Base-by-base conservation (phyloP, 495 filamentous ascomycete genomes). In the Penicillium tannophilum region DNA sequence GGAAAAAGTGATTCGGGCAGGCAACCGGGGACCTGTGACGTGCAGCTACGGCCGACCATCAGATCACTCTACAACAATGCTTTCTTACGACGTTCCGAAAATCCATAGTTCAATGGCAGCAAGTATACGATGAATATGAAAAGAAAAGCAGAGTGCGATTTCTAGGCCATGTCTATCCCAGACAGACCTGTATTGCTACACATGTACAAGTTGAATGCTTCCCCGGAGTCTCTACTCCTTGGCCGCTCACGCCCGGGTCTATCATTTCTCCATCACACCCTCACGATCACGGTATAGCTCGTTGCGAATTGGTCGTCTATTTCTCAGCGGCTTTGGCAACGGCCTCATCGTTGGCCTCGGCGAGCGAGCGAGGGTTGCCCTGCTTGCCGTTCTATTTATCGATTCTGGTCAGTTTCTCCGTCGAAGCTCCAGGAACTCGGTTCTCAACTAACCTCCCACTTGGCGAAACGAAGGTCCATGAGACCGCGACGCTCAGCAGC, bases 381-480 rank as follows among this genome's bases (percentile, higher is more conserved):
- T 96, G 92, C 85, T 97, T 98, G 81, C 94, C 95, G 80, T 90
- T 89, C 94, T 98, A 72, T 56, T 56, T 63, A 48, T 52, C 57
- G 54, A 14, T 59, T 49, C 16, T 57, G 41, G 59, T 72, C 60
- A 74, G 73, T 62, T 52, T 28, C 17, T 54, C 26, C 26, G 8
- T 50, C 56, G 7, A 35, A 24, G n/a, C 31, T 39, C 33, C 12
- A 36, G 44, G 16, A 24, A 47, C 16, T 33, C 60, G 12, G 41
- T 52, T 59, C 55, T 65, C 52, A 52, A 66, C 63, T 61, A 72
- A 99, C 94, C 85, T 90, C 82, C 94, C 94, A 99, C 84, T 95
- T 96, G 56, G 93, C 87, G 68, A 96, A 97, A 79, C 87, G 87
- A 58, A 99, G 78, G 41, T 98, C 93, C 82, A 87, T 88, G 76